phyloP scores from a whole-genome alignment of 2,329 filamentous ascomycete species.

The Boeremia lycopersici region DNA sequence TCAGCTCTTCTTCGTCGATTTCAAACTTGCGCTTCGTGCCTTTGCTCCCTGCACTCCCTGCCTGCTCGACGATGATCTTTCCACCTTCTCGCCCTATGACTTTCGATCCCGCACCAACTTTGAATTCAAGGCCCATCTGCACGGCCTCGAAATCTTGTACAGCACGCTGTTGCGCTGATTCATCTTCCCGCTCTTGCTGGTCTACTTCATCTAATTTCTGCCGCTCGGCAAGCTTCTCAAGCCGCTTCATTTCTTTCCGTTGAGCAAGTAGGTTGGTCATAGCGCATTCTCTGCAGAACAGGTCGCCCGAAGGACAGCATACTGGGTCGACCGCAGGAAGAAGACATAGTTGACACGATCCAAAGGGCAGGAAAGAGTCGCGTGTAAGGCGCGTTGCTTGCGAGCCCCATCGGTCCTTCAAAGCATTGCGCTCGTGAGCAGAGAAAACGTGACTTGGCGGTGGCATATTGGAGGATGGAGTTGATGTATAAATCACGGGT shows the following conservation, averaged over 20 bases:
- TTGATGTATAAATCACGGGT: slow-evolving; percentile 3
- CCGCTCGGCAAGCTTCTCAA: slow-evolving; percentile 69
- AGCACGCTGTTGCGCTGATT: slow-evolving; percentile 72
- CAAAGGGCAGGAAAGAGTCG: slow-evolving; percentile 92
- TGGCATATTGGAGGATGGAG: slow-evolving; percentile 25
- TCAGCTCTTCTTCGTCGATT: slow-evolving; percentile 77
- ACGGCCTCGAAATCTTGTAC: slow-evolving; percentile 83
- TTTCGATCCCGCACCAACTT: slow-evolving; percentile 43
- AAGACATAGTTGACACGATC: slow-evolving; percentile 85
- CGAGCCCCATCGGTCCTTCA: slow-evolving; percentile 81
- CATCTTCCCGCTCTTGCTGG: slow-evolving; percentile 64
- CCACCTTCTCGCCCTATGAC: slow-evolving; percentile 51
- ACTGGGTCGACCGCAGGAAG: slow-evolving; percentile 81
- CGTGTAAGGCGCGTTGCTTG: slow-evolving; percentile 83
- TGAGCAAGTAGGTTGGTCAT: slow-evolving; percentile 89
- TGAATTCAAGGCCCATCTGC: slow-evolving; percentile 67
- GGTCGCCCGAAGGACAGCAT: slow-evolving; percentile 76
- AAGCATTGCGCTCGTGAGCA: slow-evolving; percentile 81
- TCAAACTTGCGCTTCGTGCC: slow-evolving; percentile 79
- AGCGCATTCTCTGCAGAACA: slow-evolving; percentile 96
- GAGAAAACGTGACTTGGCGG: slow-evolving; percentile 73
- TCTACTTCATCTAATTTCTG: slow-evolving; percentile 68
- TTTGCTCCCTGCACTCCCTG: slow-evolving; percentile 28
- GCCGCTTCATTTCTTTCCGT: slow-evolving; percentile 85
- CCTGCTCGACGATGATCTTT: slow-evolving; percentile 52